Evolutionary conservation across 73 alveolate species (phyloP), one percentile per base, ranked within the genome.

Genomic region (Blepharisma stoltei): DNA sequence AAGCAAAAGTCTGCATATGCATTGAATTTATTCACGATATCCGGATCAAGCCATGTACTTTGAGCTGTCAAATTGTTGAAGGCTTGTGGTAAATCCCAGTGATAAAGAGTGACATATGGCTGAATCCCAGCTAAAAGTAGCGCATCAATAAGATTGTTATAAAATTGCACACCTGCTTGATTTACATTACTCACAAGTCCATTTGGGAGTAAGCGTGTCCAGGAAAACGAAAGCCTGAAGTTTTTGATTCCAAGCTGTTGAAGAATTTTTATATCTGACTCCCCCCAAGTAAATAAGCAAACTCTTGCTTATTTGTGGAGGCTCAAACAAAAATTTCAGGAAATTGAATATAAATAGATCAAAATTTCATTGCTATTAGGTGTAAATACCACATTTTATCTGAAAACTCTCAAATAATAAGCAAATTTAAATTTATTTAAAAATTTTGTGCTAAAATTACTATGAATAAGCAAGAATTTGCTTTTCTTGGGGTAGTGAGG

Each of bases 91-190:
- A 82, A 44, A 48, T 82, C 89, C 89, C 89, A 82, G 32, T 82
- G 89, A 48, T 75, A 82, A 8, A 82, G 76, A 1, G 89, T 82
- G 27, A 77, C 94, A 55, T 66, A 54, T 14, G 94, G 92, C 37
- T 78, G 81, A 6, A 87, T 84, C 0, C 92, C 94, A 23, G 77
- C 68, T 48, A 67, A 18, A 27, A 25, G 6, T 0, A 81, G 53
- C 0, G 49, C 66, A 44, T 70, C 55, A 48, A 81, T 7, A n/a
- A 81, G 83, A 8, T 70, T 41, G 48, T 18, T 60, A 25, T 60
- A 60, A 60, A 81, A 81, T 67, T 75, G 78, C 20, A 81, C 67
- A n/a, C 89, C 89, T 54, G 46, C 54, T 55, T 76, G 76, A 46
- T 81, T 81, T 18, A 54, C 69, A 11, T 54, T 49, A 9, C 38